Evolutionary conservation across 2,329 filamentous ascomycete genomes (phyloP).

Genomic region (Calonectria henricotiae): DNA sequence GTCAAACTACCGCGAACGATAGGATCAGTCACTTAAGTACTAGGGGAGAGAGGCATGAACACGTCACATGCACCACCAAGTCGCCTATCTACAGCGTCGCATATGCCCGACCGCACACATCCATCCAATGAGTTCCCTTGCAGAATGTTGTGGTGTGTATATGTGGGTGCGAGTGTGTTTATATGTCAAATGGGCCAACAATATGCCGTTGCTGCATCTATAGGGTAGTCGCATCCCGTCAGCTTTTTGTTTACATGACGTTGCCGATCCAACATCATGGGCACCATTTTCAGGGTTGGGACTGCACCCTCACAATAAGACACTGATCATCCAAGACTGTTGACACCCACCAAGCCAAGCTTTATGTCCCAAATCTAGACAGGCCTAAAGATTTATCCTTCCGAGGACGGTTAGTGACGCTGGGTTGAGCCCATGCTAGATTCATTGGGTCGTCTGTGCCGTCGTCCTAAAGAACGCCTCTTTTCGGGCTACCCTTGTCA

Average conservation of each 20-base stretch:
- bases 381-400: slow-evolving; percentile 26
- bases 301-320: slow-evolving; percentile 7
- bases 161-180: background rate
- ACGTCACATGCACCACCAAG: slow-evolving; percentile 30
- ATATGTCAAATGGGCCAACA: background rate
- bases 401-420: slow-evolving; percentile 29
- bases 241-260: slow-evolving; percentile 32
- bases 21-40: slow-evolving; percentile 32
- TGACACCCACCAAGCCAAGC: background rate
- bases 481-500: slow-evolving; percentile 22
- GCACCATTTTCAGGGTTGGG: background rate
- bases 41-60: slow-evolving; percentile 31
- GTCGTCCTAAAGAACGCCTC: slow-evolving; percentile 25
- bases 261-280: slow-evolving; percentile 18
- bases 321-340: slow-evolving; percentile 4
- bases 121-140: background rate
- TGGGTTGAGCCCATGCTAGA: slow-evolving; percentile 12
- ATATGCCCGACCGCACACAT: slow-evolving; percentile 1
- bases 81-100: background rate
- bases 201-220: background rate
- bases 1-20: slow-evolving; percentile 34
- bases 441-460: slow-evolving; percentile 8
- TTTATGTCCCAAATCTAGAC: slow-evolving; percentile 9
- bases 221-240: slow-evolving; percentile 10
- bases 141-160: background rate